phyloP scores from a whole-genome alignment of 2,329 filamentous ascomycete species.

The Paecilomyces niveus region DNA sequence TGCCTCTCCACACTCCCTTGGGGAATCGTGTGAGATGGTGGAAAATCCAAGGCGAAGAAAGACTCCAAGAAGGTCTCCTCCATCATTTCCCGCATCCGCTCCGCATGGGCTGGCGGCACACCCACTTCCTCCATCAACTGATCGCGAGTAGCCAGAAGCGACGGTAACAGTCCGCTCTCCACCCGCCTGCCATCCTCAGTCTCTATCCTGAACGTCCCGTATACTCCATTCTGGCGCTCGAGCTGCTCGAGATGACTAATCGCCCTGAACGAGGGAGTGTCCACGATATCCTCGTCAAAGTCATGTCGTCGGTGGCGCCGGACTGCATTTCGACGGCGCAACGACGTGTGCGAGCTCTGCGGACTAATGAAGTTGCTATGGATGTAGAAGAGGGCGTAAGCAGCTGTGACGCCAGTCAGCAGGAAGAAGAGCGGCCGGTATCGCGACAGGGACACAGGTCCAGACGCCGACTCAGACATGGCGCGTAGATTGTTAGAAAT shows the following conservation, averaged over 20 bases:
- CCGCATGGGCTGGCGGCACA: constrained; percentile 29
- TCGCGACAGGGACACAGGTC: constrained; percentile 25
- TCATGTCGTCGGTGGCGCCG: constrained; percentile 28
- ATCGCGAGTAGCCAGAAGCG: constrained; percentile 33
- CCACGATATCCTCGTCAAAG: constrained; percentile 15
- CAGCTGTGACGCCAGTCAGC: constrained; percentile 34
- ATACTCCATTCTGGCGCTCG: constrained; percentile 33
- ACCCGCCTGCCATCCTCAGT: constrained; percentile 34
- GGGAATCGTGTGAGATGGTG: constrained; percentile 25
- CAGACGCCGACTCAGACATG: constrained; percentile 25
- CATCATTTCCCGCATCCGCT: constrained; percentile 37
- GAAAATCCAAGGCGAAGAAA: constrained; percentile 35
- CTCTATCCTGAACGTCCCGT: constrained; percentile 37
- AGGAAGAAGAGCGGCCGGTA: constrained; percentile 36
- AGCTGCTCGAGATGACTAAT: constrained; percentile 33
- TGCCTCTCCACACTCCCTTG: constrained; percentile 26
- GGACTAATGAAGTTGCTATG: constrained; percentile 24
- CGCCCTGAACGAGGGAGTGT: constrained; percentile 29
- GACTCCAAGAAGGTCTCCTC: constrained; percentile 38
- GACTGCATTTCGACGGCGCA: constrained; percentile 34
- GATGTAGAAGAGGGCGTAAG: constrained; percentile 35
- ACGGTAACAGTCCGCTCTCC: constrained; percentile 36
- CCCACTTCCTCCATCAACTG: constrained; percentile 36
- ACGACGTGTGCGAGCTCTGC: constrained; percentile 16
- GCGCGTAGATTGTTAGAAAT: constrained; percentile 6